A percentile compares a stretch with the other conserved stretches of the same genome.
Evolutionary conservation across 2,329 filamentous ascomycete genomes (phyloP).

Genomic region (Zymoseptoria pseudotritici): DNA sequence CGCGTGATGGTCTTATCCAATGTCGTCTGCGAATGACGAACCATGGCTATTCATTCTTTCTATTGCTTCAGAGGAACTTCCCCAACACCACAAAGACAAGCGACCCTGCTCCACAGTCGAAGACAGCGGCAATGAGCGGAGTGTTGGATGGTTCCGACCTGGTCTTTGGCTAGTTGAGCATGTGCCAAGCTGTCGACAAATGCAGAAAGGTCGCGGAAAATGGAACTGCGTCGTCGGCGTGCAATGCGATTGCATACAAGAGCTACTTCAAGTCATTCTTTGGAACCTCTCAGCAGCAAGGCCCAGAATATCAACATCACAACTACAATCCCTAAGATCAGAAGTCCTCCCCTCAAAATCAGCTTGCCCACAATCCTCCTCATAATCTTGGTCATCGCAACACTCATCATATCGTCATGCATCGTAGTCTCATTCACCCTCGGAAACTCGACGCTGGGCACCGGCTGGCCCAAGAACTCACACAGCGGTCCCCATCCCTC

Average conservation of each 20-base stretch:
- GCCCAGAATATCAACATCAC: too few relatives aligned
- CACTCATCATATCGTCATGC: conserved; percentile 10
- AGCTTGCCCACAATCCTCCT: conserved; percentile 1
- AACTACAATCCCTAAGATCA: too few relatives aligned
- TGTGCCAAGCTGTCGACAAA: too few relatives aligned
- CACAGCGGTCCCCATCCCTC: conserved; percentile 10
- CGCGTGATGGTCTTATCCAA: background rate
- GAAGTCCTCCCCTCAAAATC: background rate
- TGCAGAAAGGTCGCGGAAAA: too few relatives aligned
- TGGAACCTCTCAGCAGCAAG: too few relatives aligned
- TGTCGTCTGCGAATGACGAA: background rate
- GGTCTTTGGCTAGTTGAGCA: too few relatives aligned
- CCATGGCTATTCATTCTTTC: background rate
- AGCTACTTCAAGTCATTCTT: too few relatives aligned
- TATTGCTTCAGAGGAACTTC: background rate
- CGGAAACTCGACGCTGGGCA: conserved; percentile 7
- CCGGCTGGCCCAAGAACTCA: conserved; percentile 9
- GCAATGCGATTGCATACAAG: too few relatives aligned
- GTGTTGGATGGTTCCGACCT: too few relatives aligned
- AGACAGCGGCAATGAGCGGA: too few relatives aligned
- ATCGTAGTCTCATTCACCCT: conserved; percentile 3
- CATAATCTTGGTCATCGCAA: conserved; percentile 1
- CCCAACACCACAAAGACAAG: background rate
- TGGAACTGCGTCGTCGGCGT: too few relatives aligned
- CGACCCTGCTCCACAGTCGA: background rate